These are phyloP conservation scores for Cladophialophora immunda DNA, from an alignment of 2,329 filamentous ascomycete species.

Conservation along the genomic window DNA sequence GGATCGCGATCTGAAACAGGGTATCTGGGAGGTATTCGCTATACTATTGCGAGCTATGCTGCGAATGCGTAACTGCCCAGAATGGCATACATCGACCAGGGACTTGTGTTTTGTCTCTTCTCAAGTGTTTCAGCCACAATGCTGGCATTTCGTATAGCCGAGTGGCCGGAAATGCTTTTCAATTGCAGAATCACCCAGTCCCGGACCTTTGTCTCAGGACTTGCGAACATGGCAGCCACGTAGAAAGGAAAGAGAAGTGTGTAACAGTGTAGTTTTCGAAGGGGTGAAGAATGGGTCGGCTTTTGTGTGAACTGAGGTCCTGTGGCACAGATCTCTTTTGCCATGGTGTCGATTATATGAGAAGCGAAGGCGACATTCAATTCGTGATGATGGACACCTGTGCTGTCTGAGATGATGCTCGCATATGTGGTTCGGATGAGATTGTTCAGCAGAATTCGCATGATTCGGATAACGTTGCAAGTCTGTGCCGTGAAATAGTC, in stretches of 20 bases:
- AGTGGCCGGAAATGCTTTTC: slow-evolving; percentile 26
- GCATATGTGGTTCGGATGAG: slow-evolving; percentile 29
- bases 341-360: slow-evolving; percentile 39
- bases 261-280: slow-evolving; percentile 34
- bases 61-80: slow-evolving; percentile 43
- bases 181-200: slow-evolving; percentile 38
- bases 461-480: slow-evolving; percentile 45
- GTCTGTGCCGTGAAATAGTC: slow-evolving; percentile 44
- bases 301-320: slow-evolving; percentile 44
- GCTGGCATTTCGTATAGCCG: slow-evolving; percentile 34
- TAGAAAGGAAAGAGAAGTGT: slow-evolving; percentile 41
- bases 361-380: slow-evolving; percentile 24
- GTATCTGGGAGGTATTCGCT: not conserved
- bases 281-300: slow-evolving; percentile 12
- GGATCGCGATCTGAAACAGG: not conserved
- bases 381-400: not conserved
- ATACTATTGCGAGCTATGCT: slow-evolving; percentile 14
- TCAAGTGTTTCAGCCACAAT: slow-evolving; percentile 37
- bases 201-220: slow-evolving; percentile 23
- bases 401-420: not conserved
- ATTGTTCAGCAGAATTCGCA: slow-evolving; percentile 47
- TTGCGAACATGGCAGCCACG: slow-evolving; percentile 37
- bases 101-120: slow-evolving; percentile 18
- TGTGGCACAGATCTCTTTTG: slow-evolving; percentile 45
- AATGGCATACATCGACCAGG: slow-evolving; percentile 41